A percentile compares a stretch with the other conserved stretches of the same genome.
Evolutionary conservation across 78 protist genomes (phyloP).

Genomic region (slime mould (Dictyostelium discoideum)): dicty_2.7 NC_007089.4:5820501-5821000

Average conservation of each 20-base stretch:
- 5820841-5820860: not conserved
- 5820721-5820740: slow-evolving; percentile 23
- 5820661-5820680: not conserved
- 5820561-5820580: slow-evolving; percentile 12
- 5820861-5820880: slow-evolving; percentile 21
- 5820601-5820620: slow-evolving; percentile 53
- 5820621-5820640: slow-evolving; percentile 28
- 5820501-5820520: not conserved
- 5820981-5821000: not conserved
- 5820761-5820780: not conserved
- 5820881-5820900: slow-evolving; percentile 78
- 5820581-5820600: slow-evolving; percentile 51
- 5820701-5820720: slow-evolving; percentile 64
- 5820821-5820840: not conserved
- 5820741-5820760: not conserved
- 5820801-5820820: not conserved
- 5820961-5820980: slow-evolving; percentile 19
- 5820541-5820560: not conserved
- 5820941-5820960: slow-evolving; percentile 29
- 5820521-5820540: not conserved
- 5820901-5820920: slow-evolving; percentile 58
- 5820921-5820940: not conserved
- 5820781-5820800: slow-evolving; percentile 49
- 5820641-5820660: slow-evolving; percentile 22
- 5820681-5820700: slow-evolving; percentile 28